Conservation (phyloP, 345 rosid genomes). For the Ricinus communis region DNA sequence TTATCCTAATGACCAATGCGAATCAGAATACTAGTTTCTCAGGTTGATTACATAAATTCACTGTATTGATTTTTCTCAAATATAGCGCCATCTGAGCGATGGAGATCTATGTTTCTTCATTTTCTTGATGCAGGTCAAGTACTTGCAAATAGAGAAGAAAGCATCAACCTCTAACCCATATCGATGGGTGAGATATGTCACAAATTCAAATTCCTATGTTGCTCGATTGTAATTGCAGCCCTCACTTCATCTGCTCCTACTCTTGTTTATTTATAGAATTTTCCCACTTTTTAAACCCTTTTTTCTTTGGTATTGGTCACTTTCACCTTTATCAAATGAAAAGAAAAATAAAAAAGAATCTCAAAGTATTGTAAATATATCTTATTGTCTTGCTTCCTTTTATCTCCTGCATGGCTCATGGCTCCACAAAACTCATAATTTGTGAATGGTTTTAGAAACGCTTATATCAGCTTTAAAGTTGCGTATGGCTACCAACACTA, state of each 20-base stretch:
- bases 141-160: constrained; percentile 95
- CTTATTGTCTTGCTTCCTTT: too few relatives aligned
- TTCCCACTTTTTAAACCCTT: background rate
- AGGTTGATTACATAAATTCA: background rate
- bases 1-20: background rate
- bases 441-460: too few relatives aligned
- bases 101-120: background rate
- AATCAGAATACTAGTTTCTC: background rate
- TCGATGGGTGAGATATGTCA: constrained; percentile 97
- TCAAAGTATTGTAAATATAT: background rate
- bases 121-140: constrained; percentile 70
- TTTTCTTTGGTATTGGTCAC: too few relatives aligned
- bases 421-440: too few relatives aligned
- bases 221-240: constrained; percentile 48
- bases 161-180: constrained; percentile 70
- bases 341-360: background rate
- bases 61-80: background rate
- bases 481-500: too few relatives aligned
- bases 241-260: too few relatives aligned
- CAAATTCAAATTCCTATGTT: constrained; percentile 95
- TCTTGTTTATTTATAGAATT: background rate
- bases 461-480: too few relatives aligned
- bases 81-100: background rate
- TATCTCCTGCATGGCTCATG: too few relatives aligned
- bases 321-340: background rate